Conservation (phyloP, 495 filamentous ascomycete genomes). For the Bacidia gigantensis region DNA sequence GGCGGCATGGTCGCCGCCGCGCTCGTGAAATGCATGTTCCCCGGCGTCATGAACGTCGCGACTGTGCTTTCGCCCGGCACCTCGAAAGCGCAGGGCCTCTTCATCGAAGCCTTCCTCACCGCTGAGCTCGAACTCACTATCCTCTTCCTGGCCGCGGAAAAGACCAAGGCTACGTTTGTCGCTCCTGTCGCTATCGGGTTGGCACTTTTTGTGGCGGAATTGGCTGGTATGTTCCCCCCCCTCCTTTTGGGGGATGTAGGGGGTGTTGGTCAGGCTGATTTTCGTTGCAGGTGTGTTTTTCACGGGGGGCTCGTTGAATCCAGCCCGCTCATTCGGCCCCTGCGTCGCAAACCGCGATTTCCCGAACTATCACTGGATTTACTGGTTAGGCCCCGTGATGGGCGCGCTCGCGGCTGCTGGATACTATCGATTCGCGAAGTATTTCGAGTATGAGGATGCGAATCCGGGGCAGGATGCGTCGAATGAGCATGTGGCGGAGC, state of each 20-base stretch:
- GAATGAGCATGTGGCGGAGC: background rate
- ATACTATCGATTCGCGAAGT: constrained; percentile 54
- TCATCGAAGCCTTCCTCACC: constrained; percentile 30
- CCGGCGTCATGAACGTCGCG: constrained; percentile 21
- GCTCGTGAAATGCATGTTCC: constrained; percentile 25
- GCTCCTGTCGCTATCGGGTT: constrained; percentile 58
- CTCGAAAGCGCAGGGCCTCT: constrained; percentile 21
- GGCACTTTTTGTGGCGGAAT: constrained; percentile 53
- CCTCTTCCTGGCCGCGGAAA: constrained; percentile 29
- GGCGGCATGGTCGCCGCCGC: constrained; percentile 25
- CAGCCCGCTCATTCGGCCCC: constrained; percentile 58
- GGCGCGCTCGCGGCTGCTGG: constrained; percentile 52
- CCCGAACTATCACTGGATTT: constrained; percentile 44
- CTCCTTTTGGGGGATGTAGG: background rate
- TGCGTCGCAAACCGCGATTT: constrained; percentile 52
- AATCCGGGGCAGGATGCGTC: constrained; percentile 58
- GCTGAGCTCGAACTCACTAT: constrained; percentile 30
- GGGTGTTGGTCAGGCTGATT: background rate
- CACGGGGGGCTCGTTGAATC: constrained; percentile 62
- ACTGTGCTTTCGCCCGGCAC: constrained; percentile 19
- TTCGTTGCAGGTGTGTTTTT: constrained; percentile 43
- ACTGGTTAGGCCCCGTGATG: constrained; percentile 53
- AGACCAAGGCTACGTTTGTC: constrained; percentile 28
- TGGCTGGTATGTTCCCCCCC: constrained; percentile 35
- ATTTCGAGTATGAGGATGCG: constrained; percentile 61